Base-by-base conservation (phyloP, 2,329 filamentous ascomycete genomes). In the Pestalotiopsis sp. region DNA sequence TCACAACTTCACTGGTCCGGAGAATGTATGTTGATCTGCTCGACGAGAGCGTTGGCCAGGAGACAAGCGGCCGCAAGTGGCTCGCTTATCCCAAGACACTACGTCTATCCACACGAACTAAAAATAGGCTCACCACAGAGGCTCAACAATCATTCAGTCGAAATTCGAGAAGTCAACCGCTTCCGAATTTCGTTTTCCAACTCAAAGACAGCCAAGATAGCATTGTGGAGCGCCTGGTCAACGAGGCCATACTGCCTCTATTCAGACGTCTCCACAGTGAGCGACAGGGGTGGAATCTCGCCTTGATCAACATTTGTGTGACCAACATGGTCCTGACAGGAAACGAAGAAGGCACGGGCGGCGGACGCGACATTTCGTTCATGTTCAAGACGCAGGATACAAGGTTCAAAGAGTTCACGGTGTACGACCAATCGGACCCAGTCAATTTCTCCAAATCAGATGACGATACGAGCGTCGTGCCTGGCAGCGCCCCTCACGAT, bases 291-390 rank as follows among this genome's bases (percentile, higher is more conserved):
- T 97, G 93, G 92, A 92, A 95, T 71, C 79, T 98, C 20, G 92
- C 92, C 71, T 81, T 98, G 64, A 83, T 98, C 68, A 98, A 98
- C 71, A 82, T 98, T 24, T 94, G 93, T 59, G 94, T 93, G 7
- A 92, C 92, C 14, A 97, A 97, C 76, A 95, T 98, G 90, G 85
- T 85, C 1, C 82, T 86, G 55, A 83, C 82, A 17, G 88, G 86
- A 4, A 82, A 81, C 14, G 83, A 86, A 48, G 78, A 79, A 52
- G 80, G 72, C 24, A 73, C 38, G 71, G 80, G 38, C 82, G 84
- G 81, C n/a, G 93, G 92, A 1, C 85, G 92, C 70, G 90, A 97
- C 74, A 97, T 98, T 71, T 86, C 86, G 1, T 87, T 84, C 74
- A 97, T 98, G 94, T 97, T 98, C 77, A 89, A 83, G 74, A 85